Base-by-base conservation (phyloP, 768 basidiomycete genomes). In the Termitomyces sp. region DNA sequence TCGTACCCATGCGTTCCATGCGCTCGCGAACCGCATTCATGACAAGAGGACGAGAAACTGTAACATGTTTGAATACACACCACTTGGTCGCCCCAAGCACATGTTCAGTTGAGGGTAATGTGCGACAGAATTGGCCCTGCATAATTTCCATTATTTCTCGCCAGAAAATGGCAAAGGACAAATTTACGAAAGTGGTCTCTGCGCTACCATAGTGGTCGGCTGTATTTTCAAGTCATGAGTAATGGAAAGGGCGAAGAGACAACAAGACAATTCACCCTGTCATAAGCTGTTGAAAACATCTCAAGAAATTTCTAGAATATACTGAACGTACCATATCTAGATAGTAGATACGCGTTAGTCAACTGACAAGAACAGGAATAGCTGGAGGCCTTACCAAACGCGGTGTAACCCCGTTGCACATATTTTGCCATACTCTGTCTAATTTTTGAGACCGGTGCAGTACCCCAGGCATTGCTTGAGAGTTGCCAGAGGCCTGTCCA, bases 131-230 rank as follows among this genome's bases (percentile, higher is more conserved):
- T 69, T 88, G 83, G 13, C 91, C 91, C 91, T 93, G 48, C 54
- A 55, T n/a, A 49, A 60, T 47, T 56, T 53, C n/a, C 42, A 59
- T 48, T 24, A 58, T 22, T 60, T 46, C 55, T 56, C 57, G 55
- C 8, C 45, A 57, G 30, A 46, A 47, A 55, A 34, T 18, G 51
- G 60, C 41, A 58, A 41, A 46, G 30, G 18, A 71, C 83, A 55
- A 12, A 44, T 59, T 59, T 72, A 92, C 91, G 63, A 89, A 93
- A 60, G 92, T 81, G 60, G 89, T 81, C 69, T 93, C 91, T 22
- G 91, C 83, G 65, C 85, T 83, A 16, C 91, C 91, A 76, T 93
- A 93, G 73, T 93, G 92, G 75, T 93, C 91, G 65, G 91, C 91
- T 90, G 58, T 56, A 54, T 54, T 37, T 24, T 27, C 15, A 4